phyloP scores from a whole-genome alignment of 306 rosid species.

The Begonia fuchsioides region DNA sequence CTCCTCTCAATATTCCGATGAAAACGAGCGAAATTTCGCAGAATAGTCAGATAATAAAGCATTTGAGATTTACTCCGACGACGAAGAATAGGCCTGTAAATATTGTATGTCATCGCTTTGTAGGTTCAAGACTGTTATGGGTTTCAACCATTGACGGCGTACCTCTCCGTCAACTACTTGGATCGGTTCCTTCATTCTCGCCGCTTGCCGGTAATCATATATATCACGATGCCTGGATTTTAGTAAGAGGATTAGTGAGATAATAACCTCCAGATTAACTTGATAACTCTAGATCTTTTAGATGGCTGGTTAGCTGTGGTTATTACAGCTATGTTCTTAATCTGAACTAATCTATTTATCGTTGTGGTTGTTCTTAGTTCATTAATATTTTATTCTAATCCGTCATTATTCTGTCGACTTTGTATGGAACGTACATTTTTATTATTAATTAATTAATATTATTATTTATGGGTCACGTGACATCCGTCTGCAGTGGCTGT shows the following conservation, averaged over 20 bases:
- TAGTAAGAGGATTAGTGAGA: too few species aligned
- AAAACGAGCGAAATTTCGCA: neutral
- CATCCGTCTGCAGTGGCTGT: neutral
- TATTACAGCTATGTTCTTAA: too few species aligned
- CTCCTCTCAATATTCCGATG: too few species aligned
- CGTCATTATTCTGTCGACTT: neutral
- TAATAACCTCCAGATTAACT: too few species aligned
- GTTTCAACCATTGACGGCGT: constrained; percentile 87
- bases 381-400: neutral
- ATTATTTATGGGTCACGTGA: neutral
- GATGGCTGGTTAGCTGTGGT: too few species aligned
- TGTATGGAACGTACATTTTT: neutral
- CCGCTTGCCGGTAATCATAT: constrained; percentile 60
- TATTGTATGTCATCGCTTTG: constrained; percentile 2
- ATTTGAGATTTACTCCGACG: neutral
- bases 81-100: too few species aligned
- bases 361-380: too few species aligned
- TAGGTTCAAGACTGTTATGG: constrained; percentile 64
- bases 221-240: too few species aligned
- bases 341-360: neutral
- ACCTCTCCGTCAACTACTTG: constrained; percentile 86
- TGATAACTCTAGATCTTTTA: too few species aligned
- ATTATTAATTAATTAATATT: too few species aligned
- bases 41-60: too few species aligned
- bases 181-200: constrained; percentile 78